Evolutionary conservation across 2,329 filamentous ascomycete species (phyloP).

Genomic region (Scedosporium apiospermum): DNA sequence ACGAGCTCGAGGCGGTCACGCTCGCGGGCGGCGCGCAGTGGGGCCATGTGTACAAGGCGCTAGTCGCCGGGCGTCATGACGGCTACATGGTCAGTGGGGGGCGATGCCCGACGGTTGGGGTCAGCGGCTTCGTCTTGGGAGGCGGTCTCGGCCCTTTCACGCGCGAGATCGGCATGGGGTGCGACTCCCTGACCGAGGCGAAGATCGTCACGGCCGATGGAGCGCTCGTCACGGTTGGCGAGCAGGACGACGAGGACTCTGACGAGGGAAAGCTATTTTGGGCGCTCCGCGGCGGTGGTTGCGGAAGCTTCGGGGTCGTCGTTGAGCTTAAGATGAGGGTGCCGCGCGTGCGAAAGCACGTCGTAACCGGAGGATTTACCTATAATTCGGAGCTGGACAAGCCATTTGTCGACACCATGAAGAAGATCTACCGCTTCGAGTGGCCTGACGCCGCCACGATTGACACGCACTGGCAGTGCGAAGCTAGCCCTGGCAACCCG

Average conservation of each 20-base stretch:
- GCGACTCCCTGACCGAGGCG: slow-evolving; percentile 7
- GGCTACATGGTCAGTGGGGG: slow-evolving; percentile 20
- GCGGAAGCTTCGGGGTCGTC: slow-evolving; percentile 30
- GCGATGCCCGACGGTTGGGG: slow-evolving; percentile 24
- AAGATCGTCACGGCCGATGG: slow-evolving; percentile 23
- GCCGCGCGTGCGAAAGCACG: slow-evolving; percentile 8
- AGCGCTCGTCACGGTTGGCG: slow-evolving; percentile 15
- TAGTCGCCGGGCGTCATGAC: slow-evolving; percentile 15
- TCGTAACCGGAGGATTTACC: slow-evolving; percentile 17
- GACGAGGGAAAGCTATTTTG: slow-evolving; percentile 21
- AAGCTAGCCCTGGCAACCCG: slow-evolving; percentile 3
- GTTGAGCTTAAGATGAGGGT: slow-evolving; percentile 19
- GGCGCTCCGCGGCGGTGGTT: slow-evolving; percentile 28
- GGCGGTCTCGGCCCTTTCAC: slow-evolving; percentile 25
- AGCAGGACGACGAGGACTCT: slow-evolving; percentile 10
- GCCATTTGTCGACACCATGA: slow-evolving; percentile 12
- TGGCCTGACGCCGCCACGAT: slow-evolving; percentile 21
- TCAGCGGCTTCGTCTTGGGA: slow-evolving; percentile 27
- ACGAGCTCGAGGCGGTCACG: slow-evolving; percentile 8
- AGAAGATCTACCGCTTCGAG: slow-evolving; percentile 14
- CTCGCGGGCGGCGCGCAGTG: slow-evolving; percentile 19
- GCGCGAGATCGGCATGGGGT: slow-evolving; percentile 17
- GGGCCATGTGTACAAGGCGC: slow-evolving; percentile 21
- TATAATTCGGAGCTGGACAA: slow-evolving; percentile 8
- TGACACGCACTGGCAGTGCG: slow-evolving; percentile 13